Evolutionary conservation across 371 early-diverging fungal species (phyloP).

Genomic region (Umbelopsis sp.): DNA sequence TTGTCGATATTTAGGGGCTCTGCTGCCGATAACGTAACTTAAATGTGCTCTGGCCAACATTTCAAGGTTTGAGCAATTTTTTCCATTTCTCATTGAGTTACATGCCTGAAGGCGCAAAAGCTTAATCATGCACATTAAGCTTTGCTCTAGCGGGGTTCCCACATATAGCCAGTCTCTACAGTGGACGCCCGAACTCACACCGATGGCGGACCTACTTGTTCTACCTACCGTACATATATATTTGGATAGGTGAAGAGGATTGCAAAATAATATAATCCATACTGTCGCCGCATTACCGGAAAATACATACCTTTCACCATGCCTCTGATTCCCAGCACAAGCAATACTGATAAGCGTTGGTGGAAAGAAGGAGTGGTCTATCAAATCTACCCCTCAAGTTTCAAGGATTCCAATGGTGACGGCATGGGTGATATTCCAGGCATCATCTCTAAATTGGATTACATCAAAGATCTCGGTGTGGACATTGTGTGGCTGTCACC

Average conservation of each 20-base stretch:
- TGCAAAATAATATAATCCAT: too few relatives aligned
- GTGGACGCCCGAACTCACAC: neutral
- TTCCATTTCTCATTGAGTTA: too few relatives aligned
- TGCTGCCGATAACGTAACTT: too few relatives aligned
- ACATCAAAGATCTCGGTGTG: slow-evolving; percentile 24
- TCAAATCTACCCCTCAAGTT: slow-evolving; percentile 22
- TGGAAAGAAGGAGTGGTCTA: slow-evolving; percentile 13
- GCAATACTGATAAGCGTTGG: neutral
- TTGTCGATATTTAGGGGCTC: too few relatives aligned
- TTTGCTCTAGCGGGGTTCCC: neutral
- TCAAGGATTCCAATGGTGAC: slow-evolving; percentile 29
- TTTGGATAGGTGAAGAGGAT: too few relatives aligned
- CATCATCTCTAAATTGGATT: slow-evolving; percentile 22
- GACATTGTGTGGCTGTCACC: slow-evolving; percentile 27
- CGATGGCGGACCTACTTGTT: neutral
- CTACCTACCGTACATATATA: neutral
- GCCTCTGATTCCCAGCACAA: neutral
- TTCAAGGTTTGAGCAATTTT: too few relatives aligned
- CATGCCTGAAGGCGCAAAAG: too few relatives aligned
- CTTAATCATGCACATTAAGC: neutral
- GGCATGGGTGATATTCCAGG: slow-evolving; percentile 28
- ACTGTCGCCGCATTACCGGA: too few relatives aligned
- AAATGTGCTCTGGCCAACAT: too few relatives aligned
- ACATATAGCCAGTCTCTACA: neutral
- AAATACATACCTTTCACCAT: neutral